Evolutionary conservation across 1,284 basidiomycete genomes (phyloP).

Genomic region (Moesziomyces globuligerus): DNA sequence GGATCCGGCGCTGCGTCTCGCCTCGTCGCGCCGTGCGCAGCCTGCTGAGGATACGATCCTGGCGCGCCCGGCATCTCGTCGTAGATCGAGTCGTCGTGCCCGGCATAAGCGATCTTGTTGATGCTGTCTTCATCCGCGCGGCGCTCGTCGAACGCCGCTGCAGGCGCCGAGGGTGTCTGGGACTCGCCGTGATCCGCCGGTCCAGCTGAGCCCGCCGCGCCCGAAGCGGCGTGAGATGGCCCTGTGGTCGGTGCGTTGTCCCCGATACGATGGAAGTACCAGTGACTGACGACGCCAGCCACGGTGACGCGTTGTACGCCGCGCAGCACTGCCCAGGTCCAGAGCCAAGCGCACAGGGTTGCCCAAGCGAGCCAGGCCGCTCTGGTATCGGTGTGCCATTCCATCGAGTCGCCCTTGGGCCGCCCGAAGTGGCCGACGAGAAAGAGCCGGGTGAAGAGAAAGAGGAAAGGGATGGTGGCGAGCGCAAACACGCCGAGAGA

Average conservation of each 20-base stretch:
- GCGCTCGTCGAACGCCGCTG: slow-evolving; percentile 29
- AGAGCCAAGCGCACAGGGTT: slow-evolving; percentile 80
- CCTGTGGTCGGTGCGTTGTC: slow-evolving; percentile 10
- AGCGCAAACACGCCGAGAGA: slow-evolving; percentile 80
- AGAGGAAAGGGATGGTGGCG: slow-evolving; percentile 81
- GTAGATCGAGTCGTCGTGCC: slow-evolving; percentile 42
- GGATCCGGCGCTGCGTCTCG: slow-evolving; percentile 38
- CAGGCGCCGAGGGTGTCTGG: background rate
- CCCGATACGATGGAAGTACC: slow-evolving; percentile 78
- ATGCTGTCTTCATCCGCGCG: slow-evolving; percentile 35
- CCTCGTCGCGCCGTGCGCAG: slow-evolving; percentile 2
- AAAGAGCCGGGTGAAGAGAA: slow-evolving; percentile 79
- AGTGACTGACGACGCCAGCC: slow-evolving; percentile 85
- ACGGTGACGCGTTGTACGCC: slow-evolving; percentile 82
- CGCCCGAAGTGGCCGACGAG: slow-evolving; percentile 65
- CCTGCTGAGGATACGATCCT: slow-evolving; percentile 24
- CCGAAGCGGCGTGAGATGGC: slow-evolving; percentile 10
- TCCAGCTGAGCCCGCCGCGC: background rate
- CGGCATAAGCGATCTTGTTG: slow-evolving; percentile 14
- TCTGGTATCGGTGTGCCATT: slow-evolving; percentile 81
- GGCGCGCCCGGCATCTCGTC: slow-evolving; percentile 29
- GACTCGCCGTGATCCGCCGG: background rate
- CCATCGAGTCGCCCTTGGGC: slow-evolving; percentile 62
- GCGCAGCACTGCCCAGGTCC: slow-evolving; percentile 88
- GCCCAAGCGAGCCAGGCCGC: slow-evolving; percentile 82